Evolutionary conservation across 495 filamentous ascomycete species (phyloP).

Genomic region (Neurospora sp.): DNA sequence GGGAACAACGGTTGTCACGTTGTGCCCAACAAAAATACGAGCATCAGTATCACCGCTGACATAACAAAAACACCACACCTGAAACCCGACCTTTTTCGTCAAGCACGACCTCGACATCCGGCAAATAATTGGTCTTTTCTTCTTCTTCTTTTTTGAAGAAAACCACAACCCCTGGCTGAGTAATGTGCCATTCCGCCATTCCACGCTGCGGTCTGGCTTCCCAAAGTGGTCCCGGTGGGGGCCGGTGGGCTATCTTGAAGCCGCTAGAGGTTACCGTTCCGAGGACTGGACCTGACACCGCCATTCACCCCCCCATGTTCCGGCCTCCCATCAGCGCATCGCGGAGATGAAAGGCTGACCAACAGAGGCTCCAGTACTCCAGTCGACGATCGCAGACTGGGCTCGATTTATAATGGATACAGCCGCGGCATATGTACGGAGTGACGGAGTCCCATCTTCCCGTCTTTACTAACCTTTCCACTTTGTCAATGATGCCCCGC

Average conservation of each 20-base stretch:
- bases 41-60: not conserved
- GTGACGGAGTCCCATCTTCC: not conserved
- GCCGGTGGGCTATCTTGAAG: not conserved
- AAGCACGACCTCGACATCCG: not conserved
- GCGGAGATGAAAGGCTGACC: not conserved
- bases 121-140: not conserved
- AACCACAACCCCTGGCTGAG: not conserved
- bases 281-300: not conserved
- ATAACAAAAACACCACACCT: not conserved
- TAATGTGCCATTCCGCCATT: not conserved
- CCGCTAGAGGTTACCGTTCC: not conserved
- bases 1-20: not conserved
- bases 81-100: not conserved
- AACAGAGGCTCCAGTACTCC: not conserved
- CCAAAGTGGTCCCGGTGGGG: not conserved
- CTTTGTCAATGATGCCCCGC: not conserved
- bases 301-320: not conserved
- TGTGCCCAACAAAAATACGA: not conserved
- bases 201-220: not conserved
- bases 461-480: not conserved
- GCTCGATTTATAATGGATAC: not conserved
- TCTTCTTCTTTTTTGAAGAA: not conserved
- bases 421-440: not conserved
- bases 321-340: not conserved
- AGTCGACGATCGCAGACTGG: not conserved